Evolutionary conservation across 805 yeast species (phyloP), one percentile per base, ranked within the genome.

Genomic region (Isabelozyma pseudorhagii): DNA sequence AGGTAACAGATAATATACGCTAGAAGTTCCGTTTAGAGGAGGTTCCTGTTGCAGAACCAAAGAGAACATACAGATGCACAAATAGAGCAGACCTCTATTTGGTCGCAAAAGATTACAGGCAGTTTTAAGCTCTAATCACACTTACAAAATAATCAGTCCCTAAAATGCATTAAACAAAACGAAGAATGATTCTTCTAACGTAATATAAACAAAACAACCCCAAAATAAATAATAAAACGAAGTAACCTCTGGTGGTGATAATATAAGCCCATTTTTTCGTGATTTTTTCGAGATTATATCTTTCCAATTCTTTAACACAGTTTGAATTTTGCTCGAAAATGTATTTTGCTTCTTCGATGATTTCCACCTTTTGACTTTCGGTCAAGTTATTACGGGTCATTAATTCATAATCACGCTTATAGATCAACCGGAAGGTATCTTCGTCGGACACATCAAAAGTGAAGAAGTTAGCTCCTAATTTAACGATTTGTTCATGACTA

Each of bases 371-470:
- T 67, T 89, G 87, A 39, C 69, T 70, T 66, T 89, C 96, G 2
- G 85, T 77, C 52, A 89, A 74, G n/a, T 69, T 71, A 55, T 83
- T 79, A 61, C 96, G 79, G 4, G 96, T 89, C 44, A 81, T 82
- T 49, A 88, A 70, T 69, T 89, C 96, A 66, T 84, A 89, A 56
- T 85, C 87, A 56, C 86, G 77, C 70, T 88, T 89, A 71, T 85
- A 89, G 29, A 72, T 64, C 45, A 82, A 67, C 62, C 94, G 79
- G 55, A 89, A 78, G 49, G 76, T 72, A 58, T 82, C 81, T 60
- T 83, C 87, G 59, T 85, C 89, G 14, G 81, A 82, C 39, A 79
- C 84, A 52, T 86, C 88, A 60, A 87, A 87, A 44, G 77, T 78
- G 70, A 81, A 89, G 60, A 89, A 82, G 62, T 86, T 84, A 1